Base-by-base conservation (phyloP, 495 filamentous ascomycete genomes). In the Baudoinia panamericana region DNA sequence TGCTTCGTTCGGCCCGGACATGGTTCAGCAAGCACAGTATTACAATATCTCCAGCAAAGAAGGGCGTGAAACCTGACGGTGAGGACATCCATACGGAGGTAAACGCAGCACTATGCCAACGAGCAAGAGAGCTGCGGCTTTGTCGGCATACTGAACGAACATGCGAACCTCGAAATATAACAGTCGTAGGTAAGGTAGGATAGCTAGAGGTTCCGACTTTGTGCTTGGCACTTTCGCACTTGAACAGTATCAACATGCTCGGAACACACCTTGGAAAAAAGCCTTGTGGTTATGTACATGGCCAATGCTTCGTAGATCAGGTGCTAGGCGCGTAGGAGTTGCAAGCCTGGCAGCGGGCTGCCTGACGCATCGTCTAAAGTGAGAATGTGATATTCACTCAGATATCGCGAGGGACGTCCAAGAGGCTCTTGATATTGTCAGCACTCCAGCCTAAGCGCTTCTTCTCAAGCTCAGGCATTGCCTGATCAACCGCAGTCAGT, bases 381-480 rank as follows among this genome's bases (percentile, higher is more conserved):
- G 12, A 8, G 11, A 34, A 34, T 12, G 31, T 34, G 31, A 15
- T 34, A 10, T 18, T 18, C 6, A 24, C 19, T 18, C 24, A 30
- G 12, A 23, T 26, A n/a, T 7, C 20, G 13, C 24, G 24, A 30
- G 28, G 36, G 24, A 9, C 19, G 15, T 43, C 40, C 6, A 43
- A 17, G n/a, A 43, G 13, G 29, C 5, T 10, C 31, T 35, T 23
- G 6, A 43, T 10, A 2, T 35, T 7, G 3, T 36, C 20, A 9
- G 12, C 15, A 15, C 20, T 18, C 40, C 40, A 43, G 15, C 21
- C 31, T 9, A 30, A 18, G 2, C 31, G 20, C 31, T 8, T 18
- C 20, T 43, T 20, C 20, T 43, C 40, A 15, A 5, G 12, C 15
- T 26, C 40, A 21, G 40, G 32, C 18, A 43, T 12, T 5, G 20